Conservation (phyloP, 2,329 filamentous ascomycete species). For the Neospermospora avenae region DNA sequence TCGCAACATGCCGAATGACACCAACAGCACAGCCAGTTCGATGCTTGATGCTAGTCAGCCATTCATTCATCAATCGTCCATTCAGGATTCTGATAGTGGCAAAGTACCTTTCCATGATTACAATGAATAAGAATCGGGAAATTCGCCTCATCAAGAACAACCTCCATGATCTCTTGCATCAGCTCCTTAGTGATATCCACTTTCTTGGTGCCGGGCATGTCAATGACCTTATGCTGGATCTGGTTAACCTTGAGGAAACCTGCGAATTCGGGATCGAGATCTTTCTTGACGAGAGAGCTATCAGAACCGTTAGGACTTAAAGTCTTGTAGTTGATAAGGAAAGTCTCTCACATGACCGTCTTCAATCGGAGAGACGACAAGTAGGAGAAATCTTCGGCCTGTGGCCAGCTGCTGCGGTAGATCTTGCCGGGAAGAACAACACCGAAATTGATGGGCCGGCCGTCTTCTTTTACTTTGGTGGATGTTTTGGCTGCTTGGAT, state of each 20-base stretch:
- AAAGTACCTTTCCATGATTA: constrained; percentile 82
- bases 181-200: constrained; percentile 61
- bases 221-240: constrained; percentile 72
- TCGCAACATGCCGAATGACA: constrained; percentile 69
- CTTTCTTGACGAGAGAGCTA: constrained; percentile 63
- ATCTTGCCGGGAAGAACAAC: constrained; percentile 64
- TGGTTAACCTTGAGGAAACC: constrained; percentile 62
- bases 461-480: constrained; percentile 19
- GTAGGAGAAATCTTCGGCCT: constrained; percentile 66
- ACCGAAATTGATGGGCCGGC: constrained; percentile 70
- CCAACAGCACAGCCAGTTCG: constrained; percentile 88
- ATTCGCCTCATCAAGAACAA: constrained; percentile 69
- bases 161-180: constrained; percentile 67
- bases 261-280: constrained; percentile 50
- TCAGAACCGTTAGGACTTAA: constrained; percentile 14
- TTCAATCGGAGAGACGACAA: constrained; percentile 67
- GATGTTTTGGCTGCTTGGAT: constrained; percentile 14
- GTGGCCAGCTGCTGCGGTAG: constrained; percentile 80
- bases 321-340: not conserved
- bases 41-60: constrained; percentile 51
- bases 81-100: constrained; percentile 1
- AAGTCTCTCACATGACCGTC: constrained; percentile 66
- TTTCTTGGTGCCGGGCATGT: constrained; percentile 88
- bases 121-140: constrained; percentile 86
- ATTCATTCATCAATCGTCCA: too few species aligned